phyloP scores from a whole-genome alignment of 176 grass and related monocot genomes.

The Phoenix dactylifera region DNA sequence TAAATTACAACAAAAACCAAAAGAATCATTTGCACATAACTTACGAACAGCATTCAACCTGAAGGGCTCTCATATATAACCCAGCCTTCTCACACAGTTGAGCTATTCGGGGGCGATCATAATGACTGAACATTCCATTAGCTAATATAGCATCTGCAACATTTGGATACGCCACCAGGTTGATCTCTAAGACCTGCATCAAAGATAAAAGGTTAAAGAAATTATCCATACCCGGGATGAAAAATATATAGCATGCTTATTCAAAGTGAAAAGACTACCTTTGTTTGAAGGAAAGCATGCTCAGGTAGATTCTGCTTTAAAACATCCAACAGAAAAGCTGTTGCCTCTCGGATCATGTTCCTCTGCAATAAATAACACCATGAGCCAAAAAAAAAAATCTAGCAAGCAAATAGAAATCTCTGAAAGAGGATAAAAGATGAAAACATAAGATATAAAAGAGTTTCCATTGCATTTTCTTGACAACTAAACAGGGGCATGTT shows the following conservation, averaged over 20 bases:
- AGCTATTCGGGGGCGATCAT: constrained; percentile 92
- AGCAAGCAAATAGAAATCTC: no score
- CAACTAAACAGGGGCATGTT: no score
- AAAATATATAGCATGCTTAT: constrained; percentile 3
- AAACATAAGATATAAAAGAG: no score
- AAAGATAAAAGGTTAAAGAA: constrained; percentile 14
- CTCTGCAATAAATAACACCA: constrained; percentile 27
- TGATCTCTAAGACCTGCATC: constrained; percentile 89
- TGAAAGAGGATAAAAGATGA: no score
- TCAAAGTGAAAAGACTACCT: constrained; percentile 28
- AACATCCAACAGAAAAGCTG: constrained; percentile 90
- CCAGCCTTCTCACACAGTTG: constrained; percentile 96
- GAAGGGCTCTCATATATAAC: constrained; percentile 87
- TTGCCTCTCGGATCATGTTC: constrained; percentile 89
- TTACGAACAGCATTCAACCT: constrained; percentile 37
- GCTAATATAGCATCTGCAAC: constrained; percentile 98
- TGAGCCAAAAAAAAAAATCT: no score
- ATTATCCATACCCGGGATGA: constrained; percentile 1
- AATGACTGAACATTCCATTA: constrained; percentile 98
- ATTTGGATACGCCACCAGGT: constrained; percentile 92
- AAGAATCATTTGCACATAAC: constrained; percentile 6
- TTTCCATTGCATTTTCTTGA: no score
- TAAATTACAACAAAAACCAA: constrained; percentile 9
- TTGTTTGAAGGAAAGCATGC: constrained; percentile 93
- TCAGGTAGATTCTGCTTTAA: constrained; percentile 86